phyloP scores from a whole-genome alignment of 2,329 filamentous ascomycete species.

The Thermothelomyces thermophilus region DNA sequence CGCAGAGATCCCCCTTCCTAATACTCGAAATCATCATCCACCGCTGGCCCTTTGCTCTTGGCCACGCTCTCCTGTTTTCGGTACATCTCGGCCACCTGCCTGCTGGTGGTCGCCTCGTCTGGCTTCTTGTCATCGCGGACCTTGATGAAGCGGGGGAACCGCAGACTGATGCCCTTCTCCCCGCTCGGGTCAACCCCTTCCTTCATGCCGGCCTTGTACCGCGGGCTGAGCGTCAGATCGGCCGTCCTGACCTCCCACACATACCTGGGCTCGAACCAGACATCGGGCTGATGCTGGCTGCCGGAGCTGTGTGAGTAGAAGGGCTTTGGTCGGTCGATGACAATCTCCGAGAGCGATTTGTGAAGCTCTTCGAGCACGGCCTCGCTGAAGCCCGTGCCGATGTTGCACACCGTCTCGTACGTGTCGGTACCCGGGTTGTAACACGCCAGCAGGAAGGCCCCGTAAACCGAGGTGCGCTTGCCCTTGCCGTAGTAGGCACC shows the following conservation, averaged over 20 bases:
- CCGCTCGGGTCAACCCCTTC: conserved; percentile 68
- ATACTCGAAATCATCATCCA: conserved; percentile 98
- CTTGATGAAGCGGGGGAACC: conserved; percentile 91
- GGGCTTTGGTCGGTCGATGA: conserved; percentile 86
- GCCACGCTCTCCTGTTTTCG: conserved; percentile 83
- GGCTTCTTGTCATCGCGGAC: conserved; percentile 92
- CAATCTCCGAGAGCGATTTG: conserved; percentile 63
- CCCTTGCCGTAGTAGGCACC: conserved; percentile 92
- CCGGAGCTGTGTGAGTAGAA: conserved; percentile 85
- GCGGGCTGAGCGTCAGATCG: conserved; percentile 83
- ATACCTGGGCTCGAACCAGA: conserved; percentile 92
- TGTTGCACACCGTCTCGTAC: conserved; percentile 97
- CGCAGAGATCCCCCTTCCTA: conserved; percentile 34
- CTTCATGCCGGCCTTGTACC: conserved; percentile 84
- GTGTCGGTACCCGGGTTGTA: conserved; percentile 74
- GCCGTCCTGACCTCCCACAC: conserved; percentile 99
- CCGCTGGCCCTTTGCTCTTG: conserved; percentile 77
- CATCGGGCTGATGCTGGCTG: conserved; percentile 89
- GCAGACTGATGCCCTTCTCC: conserved; percentile 74
- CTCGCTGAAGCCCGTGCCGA: conserved; percentile 94
- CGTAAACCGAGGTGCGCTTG: conserved; percentile 92
- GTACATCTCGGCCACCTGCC: conserved; percentile 95
- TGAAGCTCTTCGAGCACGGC: conserved; percentile 86
- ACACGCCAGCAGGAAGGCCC: conserved; percentile 90
- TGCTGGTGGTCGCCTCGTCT: conserved; percentile 76